phyloP scores from a whole-genome alignment of 2,329 filamentous ascomycete species.

The Colletotrichum spinosum region DNA sequence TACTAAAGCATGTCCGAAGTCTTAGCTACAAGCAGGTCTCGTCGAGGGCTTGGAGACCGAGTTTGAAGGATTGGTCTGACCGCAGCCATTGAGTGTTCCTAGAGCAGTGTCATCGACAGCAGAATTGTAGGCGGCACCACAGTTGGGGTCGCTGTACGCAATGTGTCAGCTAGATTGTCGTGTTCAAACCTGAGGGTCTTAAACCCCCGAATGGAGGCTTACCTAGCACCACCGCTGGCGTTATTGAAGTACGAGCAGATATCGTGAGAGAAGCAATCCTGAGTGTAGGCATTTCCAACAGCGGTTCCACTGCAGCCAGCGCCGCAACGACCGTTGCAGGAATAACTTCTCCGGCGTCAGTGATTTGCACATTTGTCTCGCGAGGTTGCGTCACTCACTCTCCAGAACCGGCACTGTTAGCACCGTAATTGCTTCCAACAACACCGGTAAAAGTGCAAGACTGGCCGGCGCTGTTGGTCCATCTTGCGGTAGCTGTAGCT shows the following conservation, averaged over 20 bases:
- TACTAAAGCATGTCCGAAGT: no score
- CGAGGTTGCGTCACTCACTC: slow-evolving; percentile 49
- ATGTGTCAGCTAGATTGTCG: slow-evolving; percentile 11
- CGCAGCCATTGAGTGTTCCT: slow-evolving; percentile 49
- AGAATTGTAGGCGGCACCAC: slow-evolving; percentile 55
- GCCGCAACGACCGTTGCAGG: slow-evolving; percentile 61
- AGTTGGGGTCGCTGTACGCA: slow-evolving; percentile 56
- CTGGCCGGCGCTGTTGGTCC: slow-evolving; percentile 57
- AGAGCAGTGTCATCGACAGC: slow-evolving; percentile 57
- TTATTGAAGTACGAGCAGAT: slow-evolving; percentile 64
- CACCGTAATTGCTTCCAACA: slow-evolving; percentile 62
- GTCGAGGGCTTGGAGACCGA: slow-evolving; percentile 42
- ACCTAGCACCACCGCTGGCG: slow-evolving; percentile 59
- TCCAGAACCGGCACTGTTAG: slow-evolving; percentile 51
- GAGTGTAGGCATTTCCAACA: slow-evolving; percentile 60
- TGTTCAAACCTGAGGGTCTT: background rate
- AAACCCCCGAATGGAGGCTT: slow-evolving; percentile 17
- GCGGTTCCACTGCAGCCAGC: slow-evolving; percentile 56
- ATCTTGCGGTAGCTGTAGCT: slow-evolving; percentile 56
- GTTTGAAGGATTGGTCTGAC: slow-evolving; percentile 49
- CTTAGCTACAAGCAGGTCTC: slow-evolving; percentile 42
- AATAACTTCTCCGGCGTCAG: slow-evolving; percentile 50
- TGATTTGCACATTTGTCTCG: background rate
- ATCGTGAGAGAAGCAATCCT: slow-evolving; percentile 63
- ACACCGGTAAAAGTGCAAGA: slow-evolving; percentile 56